Conservation (phyloP, 495 filamentous ascomycete genomes). For the Talaromyces proteolyticus region DNA sequence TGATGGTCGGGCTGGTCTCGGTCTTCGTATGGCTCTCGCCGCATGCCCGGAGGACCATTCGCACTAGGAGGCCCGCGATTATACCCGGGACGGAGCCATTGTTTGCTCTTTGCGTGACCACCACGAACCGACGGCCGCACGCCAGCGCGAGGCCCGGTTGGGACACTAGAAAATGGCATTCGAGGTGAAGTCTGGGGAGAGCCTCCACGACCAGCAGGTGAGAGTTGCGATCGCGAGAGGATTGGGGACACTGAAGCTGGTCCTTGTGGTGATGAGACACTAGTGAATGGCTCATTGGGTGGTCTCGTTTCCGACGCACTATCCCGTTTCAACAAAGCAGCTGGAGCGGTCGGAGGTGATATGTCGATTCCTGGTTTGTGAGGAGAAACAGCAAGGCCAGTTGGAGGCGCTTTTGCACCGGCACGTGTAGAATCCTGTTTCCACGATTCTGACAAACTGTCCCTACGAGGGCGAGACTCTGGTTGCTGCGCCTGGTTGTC, state of each 20-base stretch:
- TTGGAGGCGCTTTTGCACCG: constrained; percentile 11
- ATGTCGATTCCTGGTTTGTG: constrained; percentile 18
- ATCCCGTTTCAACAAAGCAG: constrained; percentile 31
- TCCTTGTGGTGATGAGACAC: constrained; percentile 1
- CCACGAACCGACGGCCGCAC: constrained; percentile 28
- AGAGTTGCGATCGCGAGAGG: constrained; percentile 17
- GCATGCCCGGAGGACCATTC: constrained; percentile 21
- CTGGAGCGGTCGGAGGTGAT: constrained; percentile 38
- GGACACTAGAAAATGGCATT: constrained; percentile 49
- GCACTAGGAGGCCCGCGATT: constrained; percentile 16
- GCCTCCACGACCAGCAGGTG: constrained; percentile 19
- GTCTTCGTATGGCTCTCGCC: constrained; percentile 36
- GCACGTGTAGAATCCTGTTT: constrained; percentile 14
- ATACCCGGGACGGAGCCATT: constrained; percentile 54
- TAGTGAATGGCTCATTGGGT: constrained; percentile 11
- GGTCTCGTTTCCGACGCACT: constrained; percentile 12
- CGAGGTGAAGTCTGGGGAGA: constrained; percentile 41
- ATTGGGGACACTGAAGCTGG: constrained; percentile 20
- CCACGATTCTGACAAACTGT: constrained; percentile 9
- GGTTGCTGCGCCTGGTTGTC: constrained; percentile 13
- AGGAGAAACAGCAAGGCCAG: constrained; percentile 4
- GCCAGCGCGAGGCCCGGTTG: constrained; percentile 53
- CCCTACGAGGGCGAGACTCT: constrained; percentile 18
- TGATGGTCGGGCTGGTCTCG: constrained; percentile 19
- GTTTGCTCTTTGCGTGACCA: constrained; percentile 44